phyloP scores from a whole-genome alignment of 805 yeast species.

The Ogataea degrootiae region DNA sequence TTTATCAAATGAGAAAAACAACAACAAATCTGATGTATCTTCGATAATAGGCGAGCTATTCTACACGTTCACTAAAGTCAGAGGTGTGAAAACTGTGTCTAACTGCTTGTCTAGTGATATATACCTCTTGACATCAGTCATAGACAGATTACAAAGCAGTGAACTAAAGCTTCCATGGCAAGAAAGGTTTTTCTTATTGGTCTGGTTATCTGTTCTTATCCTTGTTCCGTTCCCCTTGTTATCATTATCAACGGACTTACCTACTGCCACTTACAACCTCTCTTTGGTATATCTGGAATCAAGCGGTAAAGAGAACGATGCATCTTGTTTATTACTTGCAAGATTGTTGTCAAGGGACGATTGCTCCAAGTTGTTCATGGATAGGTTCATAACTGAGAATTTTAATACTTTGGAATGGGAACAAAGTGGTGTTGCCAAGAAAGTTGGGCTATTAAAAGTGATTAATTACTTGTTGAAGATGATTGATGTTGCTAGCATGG shows the following conservation, averaged over 20 bases:
- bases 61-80: conserved; percentile 59
- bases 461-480: conserved; percentile 23
- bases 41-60: conserved; percentile 31
- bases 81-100: conserved; percentile 60
- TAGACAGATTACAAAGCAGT: conserved; percentile 17
- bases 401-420: conserved; percentile 19
- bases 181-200: conserved; percentile 43
- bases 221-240: conserved; percentile 70
- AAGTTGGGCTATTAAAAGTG: conserved; percentile 17
- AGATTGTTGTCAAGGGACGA: conserved; percentile 51
- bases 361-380: conserved; percentile 17
- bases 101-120: conserved; percentile 60
- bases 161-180: conserved; percentile 36
- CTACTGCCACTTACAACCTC: conserved; percentile 32
- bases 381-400: conserved; percentile 20
- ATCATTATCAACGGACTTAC: conserved; percentile 29
- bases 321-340: conserved; percentile 48
- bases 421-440: conserved; percentile 6
- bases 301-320: conserved; percentile 56
- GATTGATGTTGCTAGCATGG: conserved; percentile 2
- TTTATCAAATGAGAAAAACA: neutral
- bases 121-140: conserved; percentile 37
- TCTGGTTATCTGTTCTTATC: conserved; percentile 70
- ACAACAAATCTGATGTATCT: conserved; percentile 6
- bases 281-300: conserved; percentile 31